Evolutionary conservation across 2,329 filamentous ascomycete genomes (phyloP).

Genomic region (Trichoderma atrobrunneum): DNA sequence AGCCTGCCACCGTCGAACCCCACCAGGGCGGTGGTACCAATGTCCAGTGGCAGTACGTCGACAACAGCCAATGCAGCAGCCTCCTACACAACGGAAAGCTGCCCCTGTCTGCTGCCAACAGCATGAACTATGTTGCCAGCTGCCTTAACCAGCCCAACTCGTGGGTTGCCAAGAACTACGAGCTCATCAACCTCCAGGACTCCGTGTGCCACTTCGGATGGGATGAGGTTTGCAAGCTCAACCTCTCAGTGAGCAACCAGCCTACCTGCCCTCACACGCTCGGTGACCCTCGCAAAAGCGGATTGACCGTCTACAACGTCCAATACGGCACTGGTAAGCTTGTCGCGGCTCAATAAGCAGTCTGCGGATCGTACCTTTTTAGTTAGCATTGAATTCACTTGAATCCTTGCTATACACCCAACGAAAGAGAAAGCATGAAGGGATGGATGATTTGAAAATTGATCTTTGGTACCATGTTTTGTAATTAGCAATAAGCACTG

Average conservation of each 20-base stretch:
- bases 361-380: neutral
- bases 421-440: neutral
- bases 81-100: conserved; percentile 52
- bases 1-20: conserved; percentile 45
- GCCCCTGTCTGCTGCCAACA: conserved; percentile 54
- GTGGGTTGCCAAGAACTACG: conserved; percentile 53
- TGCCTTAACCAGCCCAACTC: conserved; percentile 45
- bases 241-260: conserved; percentile 51
- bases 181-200: conserved; percentile 54
- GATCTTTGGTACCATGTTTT: neutral
- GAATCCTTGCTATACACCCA: neutral
- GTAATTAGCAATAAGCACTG: neutral
- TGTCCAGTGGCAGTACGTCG: conserved; percentile 51
- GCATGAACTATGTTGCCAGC: conserved; percentile 51
- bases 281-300: conserved; percentile 30
- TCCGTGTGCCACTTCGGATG: conserved; percentile 47
- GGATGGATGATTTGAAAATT: neutral
- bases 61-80: conserved; percentile 46
- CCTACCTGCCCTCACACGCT: conserved; percentile 47
- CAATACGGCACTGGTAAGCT: conserved; percentile 48
- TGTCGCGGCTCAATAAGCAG: conserved; percentile 5
- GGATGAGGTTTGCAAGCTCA: conserved; percentile 50
- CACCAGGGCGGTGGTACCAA: conserved; percentile 47
- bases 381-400: neutral
- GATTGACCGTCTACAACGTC: conserved; percentile 49